These are phyloP conservation scores for Skeletonema costatum DNA, from an alignment of 108 stramenopile species.

Conservation along the genomic window DNA sequence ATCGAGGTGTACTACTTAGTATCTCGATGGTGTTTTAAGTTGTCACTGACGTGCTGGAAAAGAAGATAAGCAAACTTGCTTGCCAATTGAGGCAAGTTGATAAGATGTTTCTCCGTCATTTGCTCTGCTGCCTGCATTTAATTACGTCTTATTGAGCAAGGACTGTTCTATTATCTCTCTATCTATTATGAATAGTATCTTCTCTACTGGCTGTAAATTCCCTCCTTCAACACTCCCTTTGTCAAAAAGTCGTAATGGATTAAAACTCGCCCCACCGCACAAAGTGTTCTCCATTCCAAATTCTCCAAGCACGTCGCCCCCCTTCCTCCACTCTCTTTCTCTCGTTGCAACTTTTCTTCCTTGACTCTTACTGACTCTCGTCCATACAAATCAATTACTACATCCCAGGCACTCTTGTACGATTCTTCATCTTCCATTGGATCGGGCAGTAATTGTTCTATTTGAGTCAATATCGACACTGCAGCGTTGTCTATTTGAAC, in stretches of 20 bases:
- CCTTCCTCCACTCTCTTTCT: conserved; percentile 35
- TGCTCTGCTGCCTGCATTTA: too few species aligned
- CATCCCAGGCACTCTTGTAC: conserved; percentile 76
- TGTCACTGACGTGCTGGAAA: too few species aligned
- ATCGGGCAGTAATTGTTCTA: conserved; percentile 70
- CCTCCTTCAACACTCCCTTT: conserved; percentile 41
- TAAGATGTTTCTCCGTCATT: too few species aligned
- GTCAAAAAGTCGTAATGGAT: conserved; percentile 78
- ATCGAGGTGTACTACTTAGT: too few species aligned
- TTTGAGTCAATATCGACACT: conserved; percentile 20
- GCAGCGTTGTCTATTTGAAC: conserved; percentile 8
- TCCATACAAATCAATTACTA: conserved; percentile 75
- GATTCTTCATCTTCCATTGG: conserved; percentile 71
- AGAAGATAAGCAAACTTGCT: too few species aligned
- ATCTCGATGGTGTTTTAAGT: too few species aligned
- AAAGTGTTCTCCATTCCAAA: conserved; percentile 65
- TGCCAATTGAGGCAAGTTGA: too few species aligned
- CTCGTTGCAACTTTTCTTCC: conserved; percentile 35
- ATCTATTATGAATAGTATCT: background rate
- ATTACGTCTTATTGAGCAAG: too few species aligned
- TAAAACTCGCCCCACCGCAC: conserved; percentile 66
- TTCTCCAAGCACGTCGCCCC: conserved; percentile 12
- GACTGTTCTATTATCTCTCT: too few species aligned
- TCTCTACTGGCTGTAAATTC: background rate
- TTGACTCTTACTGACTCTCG: conserved; percentile 62